Percentiles rank a stretch among this genome's conserved stretches.
These are phyloP conservation scores for Dittrichia graveolens DNA, from an alignment of 129 eudicot species.

Conservation along the genomic window DNA sequence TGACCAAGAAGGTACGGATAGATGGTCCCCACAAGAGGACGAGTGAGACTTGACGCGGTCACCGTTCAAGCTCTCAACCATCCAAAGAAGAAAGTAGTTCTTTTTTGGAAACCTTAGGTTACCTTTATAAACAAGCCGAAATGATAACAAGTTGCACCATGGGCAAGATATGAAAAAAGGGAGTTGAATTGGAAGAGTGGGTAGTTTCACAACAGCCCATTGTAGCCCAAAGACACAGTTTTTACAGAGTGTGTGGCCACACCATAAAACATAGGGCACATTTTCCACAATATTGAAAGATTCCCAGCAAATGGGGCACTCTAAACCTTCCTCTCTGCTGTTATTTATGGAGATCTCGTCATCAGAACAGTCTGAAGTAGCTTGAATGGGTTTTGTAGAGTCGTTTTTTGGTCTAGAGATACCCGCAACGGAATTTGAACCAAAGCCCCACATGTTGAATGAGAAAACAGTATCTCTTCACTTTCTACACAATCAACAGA, in stretches of 20 bases:
- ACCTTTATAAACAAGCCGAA: slow-evolving; percentile 50
- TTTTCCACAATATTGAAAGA: slow-evolving; percentile 61
- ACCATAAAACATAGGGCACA: slow-evolving; percentile 59
- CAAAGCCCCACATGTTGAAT: slow-evolving; percentile 51
- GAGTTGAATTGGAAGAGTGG: slow-evolving; percentile 59
- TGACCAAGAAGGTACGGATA: slow-evolving; percentile 29
- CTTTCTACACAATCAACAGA: slow-evolving; percentile 25
- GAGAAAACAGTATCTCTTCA: slow-evolving; percentile 3
- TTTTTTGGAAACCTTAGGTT: slow-evolving; percentile 49
- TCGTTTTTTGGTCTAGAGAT: slow-evolving; percentile 30
- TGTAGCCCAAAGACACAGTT: slow-evolving; percentile 62
- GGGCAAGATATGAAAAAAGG: slow-evolving; percentile 60
- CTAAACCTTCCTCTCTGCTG: slow-evolving; percentile 57
- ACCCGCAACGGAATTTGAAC: slow-evolving; percentile 42
- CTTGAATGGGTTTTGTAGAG: slow-evolving; percentile 32
- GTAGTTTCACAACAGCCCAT: slow-evolving; percentile 58
- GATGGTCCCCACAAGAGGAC: slow-evolving; percentile 39
- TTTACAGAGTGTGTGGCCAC: slow-evolving; percentile 62
- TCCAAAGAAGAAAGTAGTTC: slow-evolving; percentile 61
- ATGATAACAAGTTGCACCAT: slow-evolving; percentile 58
- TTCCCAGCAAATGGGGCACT: slow-evolving; percentile 72
- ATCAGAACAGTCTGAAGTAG: slow-evolving; percentile 54
- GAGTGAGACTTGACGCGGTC: slow-evolving; percentile 49
- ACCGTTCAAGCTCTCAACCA: slow-evolving; percentile 67
- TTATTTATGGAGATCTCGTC: slow-evolving; percentile 51